Base-by-base conservation (phyloP, 1,284 basidiomycete species). In the Apiotrichum porosum region DNA sequence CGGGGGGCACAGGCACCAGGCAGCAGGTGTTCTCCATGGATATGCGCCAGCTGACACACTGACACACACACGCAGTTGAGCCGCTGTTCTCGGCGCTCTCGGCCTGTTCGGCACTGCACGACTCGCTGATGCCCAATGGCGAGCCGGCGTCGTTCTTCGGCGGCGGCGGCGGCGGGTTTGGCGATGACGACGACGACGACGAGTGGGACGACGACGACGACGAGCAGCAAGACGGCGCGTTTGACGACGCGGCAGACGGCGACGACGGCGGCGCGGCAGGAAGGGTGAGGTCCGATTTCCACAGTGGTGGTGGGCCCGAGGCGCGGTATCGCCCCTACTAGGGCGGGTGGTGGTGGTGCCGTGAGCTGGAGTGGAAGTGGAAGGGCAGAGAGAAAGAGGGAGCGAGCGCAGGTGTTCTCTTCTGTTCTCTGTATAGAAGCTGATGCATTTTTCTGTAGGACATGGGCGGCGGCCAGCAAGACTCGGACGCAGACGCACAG, bases 271-370 rank as follows among this genome's bases (percentile, higher is more conserved):
- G 18, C 5, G 12, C 26, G 24, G 83, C 84, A 59, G 91, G 91
- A 77, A 85, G 87, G 86, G 89, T 94, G 84, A 89, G 89, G 83
- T 85, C 82, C 72, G 83, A 88, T 85, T 88, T 87, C 72, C 72
- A 81, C 74, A 84, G 83, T 76, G 73, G 75, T 18, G 76, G 67
- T 48, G 69, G 69, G 49, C 69, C 69, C 0, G 62, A 83, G 77
- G 81, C 77, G 66, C 84, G 91, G 72, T 93, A 79, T 74, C 77
- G 81, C 53, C 91, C 91, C 54, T 94, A 95, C 80, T 94, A 85
- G 82, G 79, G n/a, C 15, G n/a, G 17, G 26, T 3, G 6, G 37
- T 9, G 21, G 24, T 28, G 26, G 12, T 28, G 26, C 26, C 22
- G n/a, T n/a, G n/a, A n/a, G n/a, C n/a, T n/a, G n/a, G n/a, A n/a